Conservation (phyloP, 371 early-diverging fungal genomes). For the Apophysomyces elegans region DNA sequence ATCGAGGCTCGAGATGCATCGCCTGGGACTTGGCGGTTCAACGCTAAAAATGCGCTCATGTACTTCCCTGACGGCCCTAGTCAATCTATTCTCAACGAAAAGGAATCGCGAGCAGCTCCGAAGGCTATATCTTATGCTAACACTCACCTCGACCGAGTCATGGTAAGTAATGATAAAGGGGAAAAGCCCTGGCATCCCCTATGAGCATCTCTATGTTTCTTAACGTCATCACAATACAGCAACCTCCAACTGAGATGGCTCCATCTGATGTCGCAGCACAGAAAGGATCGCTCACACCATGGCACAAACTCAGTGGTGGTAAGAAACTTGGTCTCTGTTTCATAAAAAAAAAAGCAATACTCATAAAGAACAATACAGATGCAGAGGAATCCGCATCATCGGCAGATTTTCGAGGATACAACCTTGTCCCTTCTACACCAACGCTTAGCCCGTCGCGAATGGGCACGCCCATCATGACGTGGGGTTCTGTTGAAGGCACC, state of each 20-base stretch:
- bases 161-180: neutral
- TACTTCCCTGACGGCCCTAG: constrained; percentile 61
- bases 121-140: constrained; percentile 59
- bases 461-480: constrained; percentile 74
- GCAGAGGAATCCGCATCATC: constrained; percentile 38
- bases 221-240: neutral
- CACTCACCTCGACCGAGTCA: constrained; percentile 46
- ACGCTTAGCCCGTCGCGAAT: constrained; percentile 58
- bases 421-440: constrained; percentile 74
- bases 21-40: constrained; percentile 60
- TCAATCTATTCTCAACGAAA: constrained; percentile 37
- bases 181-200: neutral
- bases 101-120: constrained; percentile 48
- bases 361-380: neutral
- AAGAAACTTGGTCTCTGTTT: neutral
- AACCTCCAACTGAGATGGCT: neutral
- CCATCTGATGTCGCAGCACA: constrained; percentile 33
- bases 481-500: constrained; percentile 78
- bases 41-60: constrained; percentile 69
- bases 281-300: constrained; percentile 35
- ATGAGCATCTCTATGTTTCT: neutral
- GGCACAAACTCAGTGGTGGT: constrained; percentile 28
- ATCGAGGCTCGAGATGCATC: constrained; percentile 31
- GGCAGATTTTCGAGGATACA: constrained; percentile 56
- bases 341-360: neutral